Evolutionary conservation across 2,329 filamentous ascomycete species (phyloP).

Genomic region (Xylariaceae sp.): DNA sequence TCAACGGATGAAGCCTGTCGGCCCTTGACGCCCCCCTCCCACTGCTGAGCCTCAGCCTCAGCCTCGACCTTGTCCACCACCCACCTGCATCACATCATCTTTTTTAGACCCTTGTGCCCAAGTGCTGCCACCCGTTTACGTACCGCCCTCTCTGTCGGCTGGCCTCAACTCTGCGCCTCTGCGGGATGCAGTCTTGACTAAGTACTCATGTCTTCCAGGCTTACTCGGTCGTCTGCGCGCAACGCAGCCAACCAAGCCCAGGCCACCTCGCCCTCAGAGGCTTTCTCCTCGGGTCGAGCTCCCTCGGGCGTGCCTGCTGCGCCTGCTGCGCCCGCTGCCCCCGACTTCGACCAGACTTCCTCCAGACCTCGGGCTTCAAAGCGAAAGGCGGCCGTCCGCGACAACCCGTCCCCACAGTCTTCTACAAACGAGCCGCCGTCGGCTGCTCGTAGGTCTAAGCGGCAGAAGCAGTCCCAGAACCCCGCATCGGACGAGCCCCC

Average conservation of each 20-base stretch:
- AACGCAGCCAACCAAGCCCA: constrained; percentile 74
- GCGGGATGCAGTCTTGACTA: constrained; percentile 16
- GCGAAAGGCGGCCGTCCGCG: constrained; percentile 58
- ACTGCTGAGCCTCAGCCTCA: too few species aligned
- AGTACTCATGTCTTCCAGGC: constrained; percentile 89
- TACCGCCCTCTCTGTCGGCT: too few species aligned
- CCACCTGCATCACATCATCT: too few species aligned
- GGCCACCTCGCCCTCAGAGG: constrained; percentile 37
- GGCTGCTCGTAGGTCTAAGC: constrained; percentile 58
- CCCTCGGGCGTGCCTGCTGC: constrained; percentile 32
- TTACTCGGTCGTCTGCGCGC: constrained; percentile 90
- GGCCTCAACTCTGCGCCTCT: constrained; percentile 2
- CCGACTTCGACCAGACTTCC: constrained; percentile 31
- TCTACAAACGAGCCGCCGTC: constrained; percentile 21
- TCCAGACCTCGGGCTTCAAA: constrained; percentile 48
- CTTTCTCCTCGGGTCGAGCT: constrained; percentile 30
- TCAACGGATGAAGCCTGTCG: too few species aligned
- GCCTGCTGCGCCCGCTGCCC: constrained; percentile 33
- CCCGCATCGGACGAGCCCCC: constrained; percentile 20
- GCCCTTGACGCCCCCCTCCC: too few species aligned
- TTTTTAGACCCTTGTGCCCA: too few species aligned
- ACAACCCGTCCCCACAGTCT: constrained; percentile 35
- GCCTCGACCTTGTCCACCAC: too few species aligned
- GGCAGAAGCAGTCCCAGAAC: constrained; percentile 58
- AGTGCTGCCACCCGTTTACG: too few species aligned